Percentiles rank a stretch among this genome's conserved stretches.
phyloP scores from a whole-genome alignment of 257 asterid species.

The Linderniella brevidens region DNA sequence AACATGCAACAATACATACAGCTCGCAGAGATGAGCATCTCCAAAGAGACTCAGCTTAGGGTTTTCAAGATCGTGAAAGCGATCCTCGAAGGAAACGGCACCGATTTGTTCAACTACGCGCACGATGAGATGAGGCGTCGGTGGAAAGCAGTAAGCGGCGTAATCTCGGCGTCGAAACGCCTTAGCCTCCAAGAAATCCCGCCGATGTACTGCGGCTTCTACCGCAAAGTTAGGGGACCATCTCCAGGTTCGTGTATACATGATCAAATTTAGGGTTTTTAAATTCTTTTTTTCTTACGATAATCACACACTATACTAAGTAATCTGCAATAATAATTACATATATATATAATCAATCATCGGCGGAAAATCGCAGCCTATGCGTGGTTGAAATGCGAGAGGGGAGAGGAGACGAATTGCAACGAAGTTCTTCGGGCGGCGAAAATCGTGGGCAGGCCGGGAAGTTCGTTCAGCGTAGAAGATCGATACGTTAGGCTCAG shows the following conservation, averaged over 20 bases:
- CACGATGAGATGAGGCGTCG: slow-evolving; percentile 32
- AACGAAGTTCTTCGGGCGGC: slow-evolving; percentile 9
- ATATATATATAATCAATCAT: slow-evolving; percentile 3
- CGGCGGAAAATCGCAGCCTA: too few relatives aligned
- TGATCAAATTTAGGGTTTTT: too few relatives aligned
- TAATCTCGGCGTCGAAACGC: slow-evolving; percentile 26
- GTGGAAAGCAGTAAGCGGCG: slow-evolving; percentile 29
- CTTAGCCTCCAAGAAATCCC: slow-evolving; percentile 39
- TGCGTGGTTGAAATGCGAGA: slow-evolving; percentile 29
- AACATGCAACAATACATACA: slow-evolving; percentile 20
- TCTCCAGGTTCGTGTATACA: too few relatives aligned
- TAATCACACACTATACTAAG: too few relatives aligned
- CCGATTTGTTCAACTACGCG: slow-evolving; percentile 24
- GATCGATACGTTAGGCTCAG: slow-evolving; percentile 21
- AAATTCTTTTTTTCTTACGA: too few relatives aligned
- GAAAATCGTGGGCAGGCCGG: slow-evolving; percentile 16
- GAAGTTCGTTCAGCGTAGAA: slow-evolving; percentile 7
- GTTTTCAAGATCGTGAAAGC: slow-evolving; percentile 38
- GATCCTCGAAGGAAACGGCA: slow-evolving; percentile 22
- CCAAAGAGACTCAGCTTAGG: slow-evolving; percentile 50
- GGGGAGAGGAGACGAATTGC: slow-evolving; percentile 21
- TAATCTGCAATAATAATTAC: too few relatives aligned
- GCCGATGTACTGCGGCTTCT: slow-evolving; percentile 39
- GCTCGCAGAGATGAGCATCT: slow-evolving; percentile 35
- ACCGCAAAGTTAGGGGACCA: slow-evolving; percentile 33